These are phyloP conservation scores for Rhodocollybia butyracea DNA, from an alignment of 768 basidiomycete species.

Conservation along the genomic window DNA sequence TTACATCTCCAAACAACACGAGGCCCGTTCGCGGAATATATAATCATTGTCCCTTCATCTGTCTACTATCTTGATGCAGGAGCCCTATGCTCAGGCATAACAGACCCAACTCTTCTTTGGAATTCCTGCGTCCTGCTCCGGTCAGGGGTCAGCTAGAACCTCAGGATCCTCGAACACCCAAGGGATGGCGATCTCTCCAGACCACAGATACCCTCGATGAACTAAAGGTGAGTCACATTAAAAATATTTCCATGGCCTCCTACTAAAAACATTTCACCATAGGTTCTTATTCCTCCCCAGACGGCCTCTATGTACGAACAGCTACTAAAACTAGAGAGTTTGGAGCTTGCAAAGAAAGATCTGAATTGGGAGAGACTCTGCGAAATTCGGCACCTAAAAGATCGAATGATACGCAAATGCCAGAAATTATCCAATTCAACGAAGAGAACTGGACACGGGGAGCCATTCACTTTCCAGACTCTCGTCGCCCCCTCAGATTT, in stretches of 20 bases:
- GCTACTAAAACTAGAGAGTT: slow-evolving; percentile 57
- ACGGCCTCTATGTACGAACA: slow-evolving; percentile 66
- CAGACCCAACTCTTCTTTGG: slow-evolving; percentile 29
- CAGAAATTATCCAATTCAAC: slow-evolving; percentile 54
- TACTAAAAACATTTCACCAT: slow-evolving; percentile 7
- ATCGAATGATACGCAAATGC: slow-evolving; percentile 80
- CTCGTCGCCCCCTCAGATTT: slow-evolving; percentile 70
- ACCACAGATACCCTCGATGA: slow-evolving; percentile 76
- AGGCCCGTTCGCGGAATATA: neutral
- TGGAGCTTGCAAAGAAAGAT: slow-evolving; percentile 52
- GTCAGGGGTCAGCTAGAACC: slow-evolving; percentile 75
- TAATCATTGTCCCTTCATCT: slow-evolving; percentile 5
- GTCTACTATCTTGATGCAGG: slow-evolving; percentile 14
- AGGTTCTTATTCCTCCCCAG: slow-evolving; percentile 69
- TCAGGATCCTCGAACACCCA: slow-evolving; percentile 50
- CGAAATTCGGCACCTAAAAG: slow-evolving; percentile 75
- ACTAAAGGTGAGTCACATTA: slow-evolving; percentile 48
- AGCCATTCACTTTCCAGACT: slow-evolving; percentile 54
- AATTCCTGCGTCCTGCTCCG: slow-evolving; percentile 61
- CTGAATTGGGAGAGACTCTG: slow-evolving; percentile 69
- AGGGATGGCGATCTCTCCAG: slow-evolving; percentile 70
- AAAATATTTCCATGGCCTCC: slow-evolving; percentile 1
- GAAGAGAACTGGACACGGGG: slow-evolving; percentile 32
- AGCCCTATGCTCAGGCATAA: slow-evolving; percentile 11
- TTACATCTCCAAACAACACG: slow-evolving; percentile 8